Percentiles rank a stretch among this genome's conserved stretches.
These are phyloP conservation scores for Diddensiella santjacobensis DNA, from an alignment of 805 yeast species.

Conservation along the genomic window DNA sequence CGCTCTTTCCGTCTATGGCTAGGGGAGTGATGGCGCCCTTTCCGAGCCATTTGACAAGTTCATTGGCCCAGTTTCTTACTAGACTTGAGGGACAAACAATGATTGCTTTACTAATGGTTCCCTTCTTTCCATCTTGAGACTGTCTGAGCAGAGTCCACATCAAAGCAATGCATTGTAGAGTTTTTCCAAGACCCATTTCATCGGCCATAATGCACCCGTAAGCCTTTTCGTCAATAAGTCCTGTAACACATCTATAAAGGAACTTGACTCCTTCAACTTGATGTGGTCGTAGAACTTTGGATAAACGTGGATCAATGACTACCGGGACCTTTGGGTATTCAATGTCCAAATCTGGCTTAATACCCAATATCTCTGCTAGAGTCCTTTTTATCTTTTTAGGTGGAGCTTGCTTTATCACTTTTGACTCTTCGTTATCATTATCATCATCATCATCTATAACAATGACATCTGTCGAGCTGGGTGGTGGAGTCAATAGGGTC, in stretches of 20 bases:
- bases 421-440: slow-evolving; percentile 12
- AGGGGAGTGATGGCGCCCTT: slow-evolving; percentile 83
- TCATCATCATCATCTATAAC: slow-evolving; percentile 26
- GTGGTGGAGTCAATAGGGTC: slow-evolving; percentile 14
- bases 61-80: slow-evolving; percentile 97
- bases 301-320: slow-evolving; percentile 84
- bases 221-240: slow-evolving; percentile 60
- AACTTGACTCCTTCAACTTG: slow-evolving; percentile 95
- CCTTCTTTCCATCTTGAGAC: slow-evolving; percentile 76
- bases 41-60: slow-evolving; percentile 91
- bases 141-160: slow-evolving; percentile 91
- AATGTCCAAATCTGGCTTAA: slow-evolving; percentile 43
- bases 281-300: slow-evolving; percentile 87
- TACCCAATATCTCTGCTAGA: slow-evolving; percentile 76
- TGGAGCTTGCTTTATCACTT: not conserved
- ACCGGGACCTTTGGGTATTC: slow-evolving; percentile 87
- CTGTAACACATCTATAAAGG: slow-evolving; percentile 85
- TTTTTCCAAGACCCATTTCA: slow-evolving; percentile 94
- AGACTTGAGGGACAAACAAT: slow-evolving; percentile 94
- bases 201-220: slow-evolving; percentile 98
- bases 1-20: slow-evolving; percentile 84
- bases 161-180: slow-evolving; percentile 81
- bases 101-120: slow-evolving; percentile 82
- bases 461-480: not conserved
- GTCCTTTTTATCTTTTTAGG: slow-evolving; percentile 42